Percentiles rank a stretch among this genome's conserved stretches.
Conservation (phyloP, 805 yeast species). For the Suhomyces sp. region DNA sequence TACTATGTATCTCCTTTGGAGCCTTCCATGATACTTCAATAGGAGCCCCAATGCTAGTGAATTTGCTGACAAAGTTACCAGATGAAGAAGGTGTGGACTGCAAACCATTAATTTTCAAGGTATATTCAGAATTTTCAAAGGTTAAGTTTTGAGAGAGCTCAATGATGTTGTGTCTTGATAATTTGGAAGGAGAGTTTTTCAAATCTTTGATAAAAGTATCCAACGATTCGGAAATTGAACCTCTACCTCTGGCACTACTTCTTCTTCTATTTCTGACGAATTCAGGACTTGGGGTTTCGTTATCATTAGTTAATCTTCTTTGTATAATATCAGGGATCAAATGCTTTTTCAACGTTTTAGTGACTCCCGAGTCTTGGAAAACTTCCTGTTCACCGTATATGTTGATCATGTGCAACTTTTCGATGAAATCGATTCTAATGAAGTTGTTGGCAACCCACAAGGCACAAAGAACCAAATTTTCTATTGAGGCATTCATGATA, state of each 20-base stretch:
- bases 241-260: conserved; percentile 17
- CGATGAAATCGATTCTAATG: conserved; percentile 68
- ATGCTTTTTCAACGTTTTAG: conserved; percentile 42
- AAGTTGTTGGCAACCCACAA: conserved; percentile 67
- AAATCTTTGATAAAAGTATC: conserved; percentile 47
- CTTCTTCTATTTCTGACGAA: conserved; percentile 17
- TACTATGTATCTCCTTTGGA: conserved; percentile 44
- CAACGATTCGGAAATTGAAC: conserved; percentile 44
- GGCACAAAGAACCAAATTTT: conserved; percentile 49
- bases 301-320: conserved; percentile 26
- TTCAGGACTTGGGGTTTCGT: conserved; percentile 14
- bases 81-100: conserved; percentile 2
- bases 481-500: conserved; percentile 54
- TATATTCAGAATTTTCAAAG: conserved; percentile 38
- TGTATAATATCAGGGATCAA: conserved; percentile 40
- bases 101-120: conserved; percentile 25
- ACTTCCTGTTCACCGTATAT: conserved; percentile 68
- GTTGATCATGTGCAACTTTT: conserved; percentile 73
- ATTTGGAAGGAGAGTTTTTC: conserved; percentile 31
- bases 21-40: conserved; percentile 55
- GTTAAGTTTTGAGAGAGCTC: conserved; percentile 41
- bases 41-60: conserved; percentile 48
- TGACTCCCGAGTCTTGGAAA: conserved; percentile 52
- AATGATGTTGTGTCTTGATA: conserved; percentile 35
- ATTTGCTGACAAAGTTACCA: conserved; percentile 11